phyloP scores from a whole-genome alignment of 805 yeast species.

The Pichia manshurica region DNA sequence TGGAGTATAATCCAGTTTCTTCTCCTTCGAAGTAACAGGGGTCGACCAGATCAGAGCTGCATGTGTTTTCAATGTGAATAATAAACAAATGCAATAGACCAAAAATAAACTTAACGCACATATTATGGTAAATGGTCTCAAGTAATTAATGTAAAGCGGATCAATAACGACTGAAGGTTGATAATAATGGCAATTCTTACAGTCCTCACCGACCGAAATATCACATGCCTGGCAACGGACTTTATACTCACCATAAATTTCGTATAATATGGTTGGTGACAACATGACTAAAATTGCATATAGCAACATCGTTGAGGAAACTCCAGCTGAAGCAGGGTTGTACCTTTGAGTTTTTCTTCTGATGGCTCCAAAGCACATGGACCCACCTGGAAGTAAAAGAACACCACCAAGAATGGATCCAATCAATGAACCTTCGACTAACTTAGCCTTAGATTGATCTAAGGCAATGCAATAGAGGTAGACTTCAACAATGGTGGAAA shows the following conservation, averaged over 20 bases:
- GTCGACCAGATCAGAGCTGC: constrained; percentile 95
- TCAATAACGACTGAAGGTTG: constrained; percentile 75
- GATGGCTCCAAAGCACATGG: constrained; percentile 97
- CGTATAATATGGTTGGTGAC: constrained; percentile 86
- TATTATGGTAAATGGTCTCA: constrained; percentile 74
- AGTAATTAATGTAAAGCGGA: constrained; percentile 54
- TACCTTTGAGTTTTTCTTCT: constrained; percentile 89
- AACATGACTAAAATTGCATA: constrained; percentile 88
- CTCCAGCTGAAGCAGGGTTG: constrained; percentile 95
- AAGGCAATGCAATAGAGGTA: constrained; percentile 89
- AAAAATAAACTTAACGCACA: constrained; percentile 77
- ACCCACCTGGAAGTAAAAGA: constrained; percentile 81
- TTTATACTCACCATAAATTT: constrained; percentile 83
- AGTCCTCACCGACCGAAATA: constrained; percentile 29
- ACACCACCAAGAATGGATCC: constrained; percentile 94
- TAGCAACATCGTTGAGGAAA: constrained; percentile 89
- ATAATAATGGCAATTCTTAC: constrained; percentile 67
- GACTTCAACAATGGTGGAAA: constrained; percentile 92
- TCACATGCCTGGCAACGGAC: constrained; percentile 61
- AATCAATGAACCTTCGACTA: constrained; percentile 94
- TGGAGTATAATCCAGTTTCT: constrained; percentile 16
- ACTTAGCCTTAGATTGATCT: constrained; percentile 72
- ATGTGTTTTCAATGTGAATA: constrained; percentile 92
- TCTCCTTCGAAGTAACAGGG: constrained; percentile 40
- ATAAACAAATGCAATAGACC: constrained; percentile 82